Percentiles rank a stretch among this genome's conserved stretches.
phyloP scores from a whole-genome alignment of 2,329 filamentous ascomycete genomes.

The Trichoderma hamatum region DNA sequence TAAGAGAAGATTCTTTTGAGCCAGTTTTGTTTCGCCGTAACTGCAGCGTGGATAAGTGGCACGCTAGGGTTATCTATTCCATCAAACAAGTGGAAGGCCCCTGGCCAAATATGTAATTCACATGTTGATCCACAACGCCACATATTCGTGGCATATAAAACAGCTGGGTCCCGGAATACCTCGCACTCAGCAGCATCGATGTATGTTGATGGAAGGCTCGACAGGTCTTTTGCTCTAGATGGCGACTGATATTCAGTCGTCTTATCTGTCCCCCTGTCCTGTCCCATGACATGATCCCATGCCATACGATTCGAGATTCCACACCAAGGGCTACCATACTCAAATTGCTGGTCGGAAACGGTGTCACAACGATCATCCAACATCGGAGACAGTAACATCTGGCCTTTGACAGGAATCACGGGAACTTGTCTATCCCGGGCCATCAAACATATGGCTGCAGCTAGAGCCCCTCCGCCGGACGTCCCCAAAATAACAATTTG shows the following conservation, averaged over 20 bases:
- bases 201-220: slow-evolving; percentile 30
- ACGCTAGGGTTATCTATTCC: slow-evolving; percentile 29
- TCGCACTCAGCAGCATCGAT: slow-evolving; percentile 33
- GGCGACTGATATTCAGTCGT: slow-evolving; percentile 30
- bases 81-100: slow-evolving; percentile 31
- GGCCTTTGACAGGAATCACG: slow-evolving; percentile 27
- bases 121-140: slow-evolving; percentile 31
- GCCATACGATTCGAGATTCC: slow-evolving; percentile 27
- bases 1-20: slow-evolving; percentile 10
- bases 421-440: slow-evolving; percentile 29
- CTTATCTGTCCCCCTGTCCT: slow-evolving; percentile 25
- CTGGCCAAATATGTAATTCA: slow-evolving; percentile 33
- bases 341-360: slow-evolving; percentile 31
- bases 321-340: slow-evolving; percentile 31
- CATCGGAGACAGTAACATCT: slow-evolving; percentile 34
- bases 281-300: slow-evolving; percentile 29
- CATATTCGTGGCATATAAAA: slow-evolving; percentile 29
- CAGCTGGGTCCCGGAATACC: slow-evolving; percentile 32
- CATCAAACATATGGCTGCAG: slow-evolving; percentile 31
- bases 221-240: slow-evolving; percentile 29
- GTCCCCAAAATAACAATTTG: slow-evolving; percentile 30
- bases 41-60: slow-evolving; percentile 29
- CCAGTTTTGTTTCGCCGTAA: slow-evolving; percentile 29
- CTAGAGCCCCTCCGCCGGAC: slow-evolving; percentile 32
- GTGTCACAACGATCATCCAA: slow-evolving; percentile 32